Conservation (phyloP, 257 asterid genomes). For the Solanum dulcamara region DNA sequence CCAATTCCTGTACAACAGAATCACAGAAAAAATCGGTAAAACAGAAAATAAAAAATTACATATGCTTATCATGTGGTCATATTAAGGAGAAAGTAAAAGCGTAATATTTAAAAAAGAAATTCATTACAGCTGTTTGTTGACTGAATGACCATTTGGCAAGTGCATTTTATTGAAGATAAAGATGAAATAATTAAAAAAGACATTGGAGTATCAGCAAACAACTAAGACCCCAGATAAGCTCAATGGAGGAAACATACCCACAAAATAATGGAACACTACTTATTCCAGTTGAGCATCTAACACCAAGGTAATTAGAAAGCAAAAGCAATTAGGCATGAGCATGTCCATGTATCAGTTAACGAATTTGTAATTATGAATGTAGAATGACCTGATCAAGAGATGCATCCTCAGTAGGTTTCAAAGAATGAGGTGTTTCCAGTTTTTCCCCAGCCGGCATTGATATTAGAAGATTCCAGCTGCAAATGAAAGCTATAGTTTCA, state of each 20-base stretch:
- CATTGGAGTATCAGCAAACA: not conserved
- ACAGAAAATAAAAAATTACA: not conserved
- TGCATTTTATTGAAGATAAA: not conserved
- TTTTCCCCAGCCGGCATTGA: conserved; percentile 84
- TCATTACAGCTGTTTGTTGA: not conserved
- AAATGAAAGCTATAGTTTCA: conserved; percentile 14
- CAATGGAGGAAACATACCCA: not conserved
- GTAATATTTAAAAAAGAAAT: not conserved
- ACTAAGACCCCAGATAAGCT: not conserved
- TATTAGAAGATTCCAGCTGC: conserved; percentile 81
- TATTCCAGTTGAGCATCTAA: not conserved
- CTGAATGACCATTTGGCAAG: not conserved
- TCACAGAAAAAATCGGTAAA: not conserved
- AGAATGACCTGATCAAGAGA: conserved; percentile 65
- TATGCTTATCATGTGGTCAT: not conserved
- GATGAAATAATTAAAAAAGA: not conserved
- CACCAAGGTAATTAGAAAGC: not conserved
- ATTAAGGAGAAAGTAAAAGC: not conserved
- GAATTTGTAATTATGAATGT: not conserved
- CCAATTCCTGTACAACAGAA: conserved; percentile 41
- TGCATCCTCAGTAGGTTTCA: conserved; percentile 57
- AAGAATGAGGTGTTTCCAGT: conserved; percentile 66
- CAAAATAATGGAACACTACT: not conserved
- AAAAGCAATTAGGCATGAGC: not conserved
- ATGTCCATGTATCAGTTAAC: not conserved